Base-by-base conservation (phyloP, 2,329 filamentous ascomycete genomes). In the Fusarium avenaceum region DNA sequence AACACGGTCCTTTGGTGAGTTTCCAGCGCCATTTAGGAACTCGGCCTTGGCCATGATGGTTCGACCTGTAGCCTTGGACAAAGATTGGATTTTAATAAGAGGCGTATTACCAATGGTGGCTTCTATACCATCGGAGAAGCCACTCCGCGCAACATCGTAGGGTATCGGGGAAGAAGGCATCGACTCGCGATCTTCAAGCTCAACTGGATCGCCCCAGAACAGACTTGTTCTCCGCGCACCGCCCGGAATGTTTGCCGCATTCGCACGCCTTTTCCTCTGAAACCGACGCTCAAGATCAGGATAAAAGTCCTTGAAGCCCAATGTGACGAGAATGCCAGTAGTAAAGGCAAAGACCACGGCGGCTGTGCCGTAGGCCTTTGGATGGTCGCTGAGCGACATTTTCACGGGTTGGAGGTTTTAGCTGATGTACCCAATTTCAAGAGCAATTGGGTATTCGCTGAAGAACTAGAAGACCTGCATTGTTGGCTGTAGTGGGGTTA, bases 101-200 rank as follows among this genome's bases (percentile, higher is more conserved):
- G 94, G 95, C 15, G 96, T 99, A 79, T 97, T 92, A 57, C 96
- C 96, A 76, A 99, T 98, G 76, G 92, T 93, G 45, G 90, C 92
- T 78, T 97, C 94, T 63, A 99, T 92, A 19, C 96, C 96, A 57
- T 92, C 87, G 15, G 89, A 87, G 57, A 95, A 53, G 39, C 72
- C 60, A 42, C 68, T 50, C 57, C 66, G 33, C 43, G 63, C 88
- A 62, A 54, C 46, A 65, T 53, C 56, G 58, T 47, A 76, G 70
- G 35, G 75, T 49, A 30, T 68, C 50, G 49, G 71, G 39, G 60
- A 61, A 50, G 69, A 55, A 53, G 69, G 66, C 45, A 63, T 65
- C 15, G 80, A 75, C 64, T 89, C 86, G 64, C 83, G 84, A 73
- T 89, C 87, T 72, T 89, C 83, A 19, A 90, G 83, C 42, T 81